phyloP scores from a whole-genome alignment of 2,329 filamentous ascomycete species.

The Aspergillus sp. region DNA sequence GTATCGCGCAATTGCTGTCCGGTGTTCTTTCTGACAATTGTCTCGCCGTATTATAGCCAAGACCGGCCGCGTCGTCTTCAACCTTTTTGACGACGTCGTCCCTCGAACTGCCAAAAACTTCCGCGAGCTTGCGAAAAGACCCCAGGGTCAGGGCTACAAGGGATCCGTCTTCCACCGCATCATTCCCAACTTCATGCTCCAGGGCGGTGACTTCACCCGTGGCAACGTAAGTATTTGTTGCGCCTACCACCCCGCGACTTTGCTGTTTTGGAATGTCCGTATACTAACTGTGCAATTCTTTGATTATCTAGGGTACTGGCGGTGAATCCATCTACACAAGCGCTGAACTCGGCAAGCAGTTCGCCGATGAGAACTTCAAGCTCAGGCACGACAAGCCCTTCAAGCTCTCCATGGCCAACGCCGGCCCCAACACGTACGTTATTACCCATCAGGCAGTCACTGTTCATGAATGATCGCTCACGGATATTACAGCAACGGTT shows the following conservation, averaged over 20 bases:
- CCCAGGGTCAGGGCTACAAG: slow-evolving; percentile 82
- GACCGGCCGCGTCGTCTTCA: slow-evolving; percentile 81
- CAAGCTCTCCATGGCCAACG: slow-evolving; percentile 94
- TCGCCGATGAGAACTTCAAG: slow-evolving; percentile 89
- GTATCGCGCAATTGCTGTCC: not conserved
- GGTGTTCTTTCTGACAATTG: slow-evolving; percentile 28
- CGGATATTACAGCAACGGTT: slow-evolving; percentile 60
- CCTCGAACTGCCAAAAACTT: slow-evolving; percentile 90
- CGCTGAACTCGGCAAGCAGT: slow-evolving; percentile 68
- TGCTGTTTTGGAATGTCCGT: no score
- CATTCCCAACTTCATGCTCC: slow-evolving; percentile 92
- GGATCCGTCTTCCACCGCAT: slow-evolving; percentile 89
- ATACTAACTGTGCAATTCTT: slow-evolving; percentile 19
- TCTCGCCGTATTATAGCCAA: slow-evolving; percentile 60
- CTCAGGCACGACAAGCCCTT: slow-evolving; percentile 74
- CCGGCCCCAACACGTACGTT: slow-evolving; percentile 84
- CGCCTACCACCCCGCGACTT: not conserved
- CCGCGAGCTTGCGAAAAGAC: slow-evolving; percentile 77
- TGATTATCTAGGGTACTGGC: slow-evolving; percentile 71
- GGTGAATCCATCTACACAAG: slow-evolving; percentile 87
- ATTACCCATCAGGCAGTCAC: not conserved
- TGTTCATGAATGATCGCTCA: not conserved
- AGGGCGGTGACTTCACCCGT: slow-evolving; percentile 94
- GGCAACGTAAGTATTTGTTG: slow-evolving; percentile 71
- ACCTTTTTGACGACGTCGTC: slow-evolving; percentile 81